These are phyloP conservation scores for Scopulariopsis brevicaulis DNA, from an alignment of 2,329 filamentous ascomycete species.

Conservation along the genomic window DNA sequence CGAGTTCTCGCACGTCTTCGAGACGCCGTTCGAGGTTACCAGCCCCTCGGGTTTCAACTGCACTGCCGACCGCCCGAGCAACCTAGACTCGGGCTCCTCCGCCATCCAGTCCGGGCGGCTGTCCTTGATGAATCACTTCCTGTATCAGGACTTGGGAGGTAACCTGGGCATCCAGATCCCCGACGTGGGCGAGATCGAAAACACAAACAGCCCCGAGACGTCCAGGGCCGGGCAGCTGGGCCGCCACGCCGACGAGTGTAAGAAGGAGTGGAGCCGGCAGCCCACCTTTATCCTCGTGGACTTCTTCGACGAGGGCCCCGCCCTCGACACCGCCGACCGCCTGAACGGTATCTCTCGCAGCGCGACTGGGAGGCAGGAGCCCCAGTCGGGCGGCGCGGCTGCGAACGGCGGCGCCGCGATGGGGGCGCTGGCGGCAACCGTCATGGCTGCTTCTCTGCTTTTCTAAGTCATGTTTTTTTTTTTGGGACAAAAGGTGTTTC, in stretches of 20 bases:
- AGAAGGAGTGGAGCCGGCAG: slow-evolving; percentile 43
- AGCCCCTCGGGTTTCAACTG: slow-evolving; percentile 59
- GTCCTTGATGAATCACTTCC: slow-evolving; percentile 73
- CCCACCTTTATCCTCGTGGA: slow-evolving; percentile 72
- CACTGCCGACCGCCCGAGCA: slow-evolving; percentile 52
- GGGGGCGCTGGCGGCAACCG: background rate
- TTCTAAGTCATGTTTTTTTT: background rate
- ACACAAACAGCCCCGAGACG: slow-evolving; percentile 54
- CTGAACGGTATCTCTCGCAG: slow-evolving; percentile 43
- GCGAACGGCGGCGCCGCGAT: background rate
- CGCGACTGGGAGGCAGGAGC: background rate
- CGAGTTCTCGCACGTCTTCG: slow-evolving; percentile 59
- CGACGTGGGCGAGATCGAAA: slow-evolving; percentile 44
- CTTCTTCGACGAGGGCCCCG: slow-evolving; percentile 64
- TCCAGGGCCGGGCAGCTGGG: slow-evolving; percentile 40
- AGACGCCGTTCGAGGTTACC: slow-evolving; percentile 58
- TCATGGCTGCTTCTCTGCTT: background rate
- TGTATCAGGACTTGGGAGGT: slow-evolving; percentile 43
- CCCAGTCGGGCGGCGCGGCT: background rate
- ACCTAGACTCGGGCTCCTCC: slow-evolving; percentile 30
- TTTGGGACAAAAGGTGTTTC: background rate
- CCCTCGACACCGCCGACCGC: slow-evolving; percentile 56
- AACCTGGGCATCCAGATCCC: slow-evolving; percentile 50
- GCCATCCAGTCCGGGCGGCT: slow-evolving; percentile 50
- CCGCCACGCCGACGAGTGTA: slow-evolving; percentile 40